phyloP scores from a whole-genome alignment of 495 filamentous ascomycete species.

The Penicillium cinerascens region DNA sequence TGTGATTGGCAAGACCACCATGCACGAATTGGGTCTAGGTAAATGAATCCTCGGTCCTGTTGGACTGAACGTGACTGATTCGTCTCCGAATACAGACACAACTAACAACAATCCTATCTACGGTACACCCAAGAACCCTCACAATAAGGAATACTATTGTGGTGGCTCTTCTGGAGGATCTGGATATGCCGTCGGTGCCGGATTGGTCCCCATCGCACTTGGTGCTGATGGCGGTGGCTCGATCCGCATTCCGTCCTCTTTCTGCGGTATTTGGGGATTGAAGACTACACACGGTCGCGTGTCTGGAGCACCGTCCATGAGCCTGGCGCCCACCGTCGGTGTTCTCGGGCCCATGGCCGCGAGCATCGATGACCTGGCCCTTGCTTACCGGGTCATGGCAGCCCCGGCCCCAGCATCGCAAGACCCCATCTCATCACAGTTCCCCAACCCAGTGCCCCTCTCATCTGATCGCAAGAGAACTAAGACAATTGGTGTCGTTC shows the following conservation, averaged over 20 bases:
- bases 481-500: conserved; percentile 67
- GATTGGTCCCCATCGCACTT: conserved; percentile 75
- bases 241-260: conserved; percentile 75
- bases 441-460: conserved; percentile 43
- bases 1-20: conserved; percentile 79
- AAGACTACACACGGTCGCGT: conserved; percentile 81
- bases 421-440: conserved; percentile 47
- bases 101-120: conserved; percentile 78
- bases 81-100: conserved; percentile 55
- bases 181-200: conserved; percentile 71
- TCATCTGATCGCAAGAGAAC: conserved; percentile 23
- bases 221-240: conserved; percentile 87
- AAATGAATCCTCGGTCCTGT: conserved; percentile 12
- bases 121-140: conserved; percentile 82
- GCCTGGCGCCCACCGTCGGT: conserved; percentile 58
- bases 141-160: conserved; percentile 75
- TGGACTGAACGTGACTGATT: neutral
- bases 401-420: conserved; percentile 57
- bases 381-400: conserved; percentile 75
- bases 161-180: conserved; percentile 87
- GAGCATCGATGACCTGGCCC: conserved; percentile 76
- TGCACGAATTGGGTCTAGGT: conserved; percentile 87
- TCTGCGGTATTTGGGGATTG: conserved; percentile 84
- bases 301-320: conserved; percentile 56
- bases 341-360: conserved; percentile 75